phyloP scores from a whole-genome alignment of 2,329 filamentous ascomycete genomes.

The Fusarium chaquense region DNA sequence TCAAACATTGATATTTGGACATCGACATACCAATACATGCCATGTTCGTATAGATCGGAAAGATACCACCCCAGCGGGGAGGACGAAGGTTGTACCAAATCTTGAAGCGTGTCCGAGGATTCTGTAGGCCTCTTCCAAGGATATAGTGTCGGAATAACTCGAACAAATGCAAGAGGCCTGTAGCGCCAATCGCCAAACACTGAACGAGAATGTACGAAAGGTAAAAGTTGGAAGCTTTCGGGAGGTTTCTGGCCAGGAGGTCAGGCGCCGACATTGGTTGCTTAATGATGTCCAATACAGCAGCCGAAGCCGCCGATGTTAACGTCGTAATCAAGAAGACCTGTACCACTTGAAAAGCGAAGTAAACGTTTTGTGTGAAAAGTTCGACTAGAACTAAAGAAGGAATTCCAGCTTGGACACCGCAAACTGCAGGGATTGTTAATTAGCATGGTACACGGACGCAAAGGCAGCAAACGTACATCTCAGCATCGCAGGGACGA shows the following conservation, averaged over 20 bases:
- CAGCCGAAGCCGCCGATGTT: slow-evolving; percentile 81
- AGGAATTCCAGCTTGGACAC: slow-evolving; percentile 82
- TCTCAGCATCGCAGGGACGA: slow-evolving; percentile 86
- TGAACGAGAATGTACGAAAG: slow-evolving; percentile 94
- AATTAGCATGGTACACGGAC: slow-evolving; percentile 1
- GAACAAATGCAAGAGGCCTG: slow-evolving; percentile 76
- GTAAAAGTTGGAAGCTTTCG: slow-evolving; percentile 92
- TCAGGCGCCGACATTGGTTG: slow-evolving; percentile 71
- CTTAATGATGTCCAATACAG: slow-evolving; percentile 71
- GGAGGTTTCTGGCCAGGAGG: slow-evolving; percentile 79
- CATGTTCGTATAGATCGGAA: slow-evolving; percentile 85
- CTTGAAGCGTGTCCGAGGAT: slow-evolving; percentile 81
- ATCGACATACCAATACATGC: slow-evolving; percentile 75
- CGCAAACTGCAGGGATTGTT: slow-evolving; percentile 69
- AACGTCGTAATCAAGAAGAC: slow-evolving; percentile 91
- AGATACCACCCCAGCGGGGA: slow-evolving; percentile 85
- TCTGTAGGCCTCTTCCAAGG: slow-evolving; percentile 79
- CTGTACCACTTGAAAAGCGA: slow-evolving; percentile 89
- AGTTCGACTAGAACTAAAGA: slow-evolving; percentile 85
- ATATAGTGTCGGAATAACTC: slow-evolving; percentile 71
- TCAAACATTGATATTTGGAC: accelerated
- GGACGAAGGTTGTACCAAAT: slow-evolving; percentile 80
- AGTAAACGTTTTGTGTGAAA: slow-evolving; percentile 92
- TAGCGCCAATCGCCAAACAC: slow-evolving; percentile 82
- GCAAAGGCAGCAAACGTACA: slow-evolving; percentile 39